Conservation (phyloP, 148 eudicot species). For the Rhododendron molle region DNA sequence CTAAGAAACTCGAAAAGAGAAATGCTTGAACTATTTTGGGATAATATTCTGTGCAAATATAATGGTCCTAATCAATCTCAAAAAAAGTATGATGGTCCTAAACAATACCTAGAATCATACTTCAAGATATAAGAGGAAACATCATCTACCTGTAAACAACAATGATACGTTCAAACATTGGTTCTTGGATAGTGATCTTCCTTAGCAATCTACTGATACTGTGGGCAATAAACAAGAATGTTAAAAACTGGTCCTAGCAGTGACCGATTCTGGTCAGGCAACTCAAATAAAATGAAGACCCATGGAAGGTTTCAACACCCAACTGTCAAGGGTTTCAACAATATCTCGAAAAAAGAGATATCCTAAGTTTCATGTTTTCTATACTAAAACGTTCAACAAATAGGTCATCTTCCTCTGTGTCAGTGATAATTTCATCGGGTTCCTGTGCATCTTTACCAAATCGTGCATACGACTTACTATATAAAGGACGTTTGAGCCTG, state of each 20-base stretch:
- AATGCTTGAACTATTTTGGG: not conserved
- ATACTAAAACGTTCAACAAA: conserved; percentile 43
- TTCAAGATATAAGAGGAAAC: not conserved
- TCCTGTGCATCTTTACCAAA: conserved; percentile 17
- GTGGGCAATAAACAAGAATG: not conserved
- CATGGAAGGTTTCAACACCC: not conserved
- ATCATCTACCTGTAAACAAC: conserved; percentile 76
- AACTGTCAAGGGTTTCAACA: not conserved
- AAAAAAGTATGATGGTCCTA: not conserved
- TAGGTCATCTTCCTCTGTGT: conserved; percentile 30
- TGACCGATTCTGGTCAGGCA: not conserved
- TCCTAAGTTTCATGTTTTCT: conserved; percentile 44
- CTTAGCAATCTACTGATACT: conserved; percentile 22
- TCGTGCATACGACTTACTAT: conserved; percentile 18
- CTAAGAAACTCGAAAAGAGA: not conserved
- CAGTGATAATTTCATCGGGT: conserved; percentile 14
- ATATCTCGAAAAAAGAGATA: not conserved
- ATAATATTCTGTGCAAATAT: not conserved
- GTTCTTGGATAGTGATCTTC: conserved; percentile 86
- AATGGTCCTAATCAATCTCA: too few relatives aligned
- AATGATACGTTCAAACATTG: conserved; percentile 93
- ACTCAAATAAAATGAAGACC: not conserved
- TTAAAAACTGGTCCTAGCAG: not conserved
- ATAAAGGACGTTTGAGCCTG: conserved; percentile 27
- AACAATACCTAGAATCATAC: not conserved